Base-by-base conservation (phyloP, 306 rosid genomes). In the Cucurbita maxima region DNA sequence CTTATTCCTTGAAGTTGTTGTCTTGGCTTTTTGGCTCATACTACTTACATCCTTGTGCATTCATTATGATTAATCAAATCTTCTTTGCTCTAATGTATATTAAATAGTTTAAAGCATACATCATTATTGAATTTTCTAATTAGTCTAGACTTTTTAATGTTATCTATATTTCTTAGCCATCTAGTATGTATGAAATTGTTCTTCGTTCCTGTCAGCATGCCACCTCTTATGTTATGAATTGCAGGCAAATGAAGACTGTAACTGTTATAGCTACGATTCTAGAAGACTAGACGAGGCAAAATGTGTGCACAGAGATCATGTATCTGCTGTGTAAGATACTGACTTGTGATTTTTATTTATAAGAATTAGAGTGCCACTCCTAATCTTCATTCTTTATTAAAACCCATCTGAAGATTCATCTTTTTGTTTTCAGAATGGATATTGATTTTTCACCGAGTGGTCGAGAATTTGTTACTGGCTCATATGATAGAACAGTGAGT, bases 381-480 rank as follows among this genome's bases (percentile, higher is more conserved):
- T 53, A 6, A 5, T 52, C 51, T 48, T 61, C 37, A 30, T 52
- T 12, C 37, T 51, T n/a, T 5, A 1, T 20, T 12, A 51, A 41
- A 38, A 18, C 52, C 37, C 18, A 36, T 38, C 20, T 50, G 18
- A 76, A 47, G 2, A 48, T 61, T 62, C 2, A 6, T 36, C 6
- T 15, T 22, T 19, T 51, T 45, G 38, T 79, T 75, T 79, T 30
- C 87, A 94, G 99, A 75, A 85, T 91, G 97, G 99, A 91, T 77
- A 87, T 94, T 73, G 97, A 94, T 82, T 94, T 82, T 77, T 89
- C 99, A 66, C 99, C 99, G 80, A 89, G 96, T 75, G 99, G 99
- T 45, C 88, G 97, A 66, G 99, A 94, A 81, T 94, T 94, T 84
- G 99, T 94, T 48, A 94, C 99, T 55, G 99, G 97, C 61, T 91